phyloP scores from a whole-genome alignment of 1,284 basidiomycete species.

The Boletus semigastroideus region DNA sequence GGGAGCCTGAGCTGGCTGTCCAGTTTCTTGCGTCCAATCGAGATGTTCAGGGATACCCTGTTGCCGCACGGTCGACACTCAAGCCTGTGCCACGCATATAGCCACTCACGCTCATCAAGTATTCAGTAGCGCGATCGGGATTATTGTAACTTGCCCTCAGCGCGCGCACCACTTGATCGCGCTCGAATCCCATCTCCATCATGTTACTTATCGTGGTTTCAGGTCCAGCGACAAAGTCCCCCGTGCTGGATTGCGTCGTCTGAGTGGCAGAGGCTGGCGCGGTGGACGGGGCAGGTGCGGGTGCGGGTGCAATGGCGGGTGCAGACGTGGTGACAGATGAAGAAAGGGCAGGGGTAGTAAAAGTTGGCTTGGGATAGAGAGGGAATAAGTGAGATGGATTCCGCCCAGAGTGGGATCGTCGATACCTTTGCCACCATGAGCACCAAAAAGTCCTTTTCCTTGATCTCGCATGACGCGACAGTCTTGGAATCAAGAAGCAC shows the following conservation, averaged over 20 bases:
- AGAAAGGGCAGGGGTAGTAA: conserved; percentile 31
- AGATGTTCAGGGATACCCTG: conserved; percentile 71
- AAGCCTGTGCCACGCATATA: conserved; percentile 6
- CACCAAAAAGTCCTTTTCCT: conserved; percentile 99
- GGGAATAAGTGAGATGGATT: conserved; percentile 7
- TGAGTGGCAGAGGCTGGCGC: conserved; percentile 37
- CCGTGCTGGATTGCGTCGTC: conserved; percentile 30
- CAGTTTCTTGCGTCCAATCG: conserved; percentile 16
- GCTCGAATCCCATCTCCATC: conserved; percentile 93
- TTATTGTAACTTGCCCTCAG: conserved; percentile 97
- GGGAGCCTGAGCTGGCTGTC: conserved; percentile 39
- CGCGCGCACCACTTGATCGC: conserved; percentile 84
- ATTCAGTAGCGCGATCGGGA: conserved; percentile 96
- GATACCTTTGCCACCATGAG: conserved; percentile 96
- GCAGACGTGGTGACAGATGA: conserved; percentile 25
- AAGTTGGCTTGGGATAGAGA: conserved; percentile 57
- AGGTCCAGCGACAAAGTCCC: conserved; percentile 73
- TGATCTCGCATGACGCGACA: conserved; percentile 87
- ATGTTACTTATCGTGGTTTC: conserved; percentile 80
- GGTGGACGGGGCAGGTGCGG: conserved; percentile 27
- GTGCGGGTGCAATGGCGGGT: conserved; percentile 33
- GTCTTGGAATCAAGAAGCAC: conserved; percentile 89
- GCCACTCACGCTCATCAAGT: conserved; percentile 85
- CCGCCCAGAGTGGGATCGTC: background rate
- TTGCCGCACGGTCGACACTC: background rate